These are phyloP conservation scores for Friedmanniomyces endolithicus DNA, from an alignment of 495 filamentous ascomycete genomes.

Conservation along the genomic window DNA sequence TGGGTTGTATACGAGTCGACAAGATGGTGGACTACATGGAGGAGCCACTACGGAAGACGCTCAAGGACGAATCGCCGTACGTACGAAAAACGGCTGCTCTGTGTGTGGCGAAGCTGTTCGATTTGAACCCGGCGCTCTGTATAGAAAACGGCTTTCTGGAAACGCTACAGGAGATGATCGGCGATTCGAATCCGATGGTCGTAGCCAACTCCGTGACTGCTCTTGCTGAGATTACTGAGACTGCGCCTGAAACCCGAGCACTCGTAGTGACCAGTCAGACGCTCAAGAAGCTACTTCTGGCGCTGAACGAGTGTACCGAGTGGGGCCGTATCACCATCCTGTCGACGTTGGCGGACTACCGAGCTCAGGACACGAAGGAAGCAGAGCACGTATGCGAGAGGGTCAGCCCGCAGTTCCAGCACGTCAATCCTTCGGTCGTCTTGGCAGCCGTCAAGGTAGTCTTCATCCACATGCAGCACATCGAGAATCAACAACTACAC, in stretches of 20 bases:
- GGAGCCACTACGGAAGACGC: constrained; percentile 88
- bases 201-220: constrained; percentile 95
- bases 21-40: constrained; percentile 99
- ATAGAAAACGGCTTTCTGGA: constrained; percentile 95
- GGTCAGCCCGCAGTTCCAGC: constrained; percentile 93
- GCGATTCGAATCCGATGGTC: constrained; percentile 97
- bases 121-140: constrained; percentile 80
- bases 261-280: constrained; percentile 66
- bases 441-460: constrained; percentile 94
- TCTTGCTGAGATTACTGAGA: constrained; percentile 78
- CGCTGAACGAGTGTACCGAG: constrained; percentile 94
- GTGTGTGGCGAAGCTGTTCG: constrained; percentile 95
- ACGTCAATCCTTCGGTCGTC: constrained; percentile 94
- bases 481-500: constrained; percentile 67
- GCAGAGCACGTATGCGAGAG: constrained; percentile 97
- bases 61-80: constrained; percentile 94
- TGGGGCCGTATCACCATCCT: constrained; percentile 97
- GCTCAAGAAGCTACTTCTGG: constrained; percentile 92
- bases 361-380: constrained; percentile 76
- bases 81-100: constrained; percentile 97
- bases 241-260: constrained; percentile 80
- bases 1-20: constrained; percentile 97
- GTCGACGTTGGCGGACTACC: constrained; percentile 78
- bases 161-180: constrained; percentile 90
- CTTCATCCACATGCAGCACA: constrained; percentile 85